Evolutionary conservation across 2,329 filamentous ascomycete species (phyloP), one percentile per base, ranked within the genome.

Genomic region (Biscogniauxia marginata): DNA sequence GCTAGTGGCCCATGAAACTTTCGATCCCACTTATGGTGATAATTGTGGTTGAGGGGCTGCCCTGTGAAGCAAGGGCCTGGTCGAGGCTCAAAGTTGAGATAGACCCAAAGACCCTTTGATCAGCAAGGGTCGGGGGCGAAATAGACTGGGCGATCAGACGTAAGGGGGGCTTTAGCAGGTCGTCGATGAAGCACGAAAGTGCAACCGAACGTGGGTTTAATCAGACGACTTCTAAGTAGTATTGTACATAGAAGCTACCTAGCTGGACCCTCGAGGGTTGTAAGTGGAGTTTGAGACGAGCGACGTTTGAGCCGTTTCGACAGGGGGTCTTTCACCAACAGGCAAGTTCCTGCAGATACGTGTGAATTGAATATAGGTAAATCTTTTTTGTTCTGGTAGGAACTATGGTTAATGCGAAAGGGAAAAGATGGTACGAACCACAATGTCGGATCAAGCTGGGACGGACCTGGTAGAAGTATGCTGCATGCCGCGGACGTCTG

Each of bases 161-260:
- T 73, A 73, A 69, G 72, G 75, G 69, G 64, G 56, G 52, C 77
- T 80, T 79, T 81, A 75, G 77, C 65, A 69, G 65, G 66, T 59
- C 59, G 65, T 66, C 59, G 63, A 64, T 67, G 63, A 66, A 67
- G 74, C 76, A 67, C 75, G 74, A 75, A 73, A 65, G 64, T 66
- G 66, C 54, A 58, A 62, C 67, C 63, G 61, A 62, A 58, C 49
- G 54, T 52, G 45, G 53, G 50, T 57, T 52, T 47, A 54, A 69
- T 67, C 65, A 67, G 67, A 71, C 55, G 64, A 63, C 52, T 48
- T 49, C 22, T 46, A 34, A 58, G 49, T 45, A 48, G 51, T 48
- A 61, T 55, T 63, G 63, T 56, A 52, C 59, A 59, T 63, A 64
- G 30, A 39, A 24, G 43, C 46, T 22, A 46, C 19, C 44, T 13